phyloP scores from a whole-genome alignment of 2,329 filamentous ascomycete genomes.

The Cordyceps militaris region DNA sequence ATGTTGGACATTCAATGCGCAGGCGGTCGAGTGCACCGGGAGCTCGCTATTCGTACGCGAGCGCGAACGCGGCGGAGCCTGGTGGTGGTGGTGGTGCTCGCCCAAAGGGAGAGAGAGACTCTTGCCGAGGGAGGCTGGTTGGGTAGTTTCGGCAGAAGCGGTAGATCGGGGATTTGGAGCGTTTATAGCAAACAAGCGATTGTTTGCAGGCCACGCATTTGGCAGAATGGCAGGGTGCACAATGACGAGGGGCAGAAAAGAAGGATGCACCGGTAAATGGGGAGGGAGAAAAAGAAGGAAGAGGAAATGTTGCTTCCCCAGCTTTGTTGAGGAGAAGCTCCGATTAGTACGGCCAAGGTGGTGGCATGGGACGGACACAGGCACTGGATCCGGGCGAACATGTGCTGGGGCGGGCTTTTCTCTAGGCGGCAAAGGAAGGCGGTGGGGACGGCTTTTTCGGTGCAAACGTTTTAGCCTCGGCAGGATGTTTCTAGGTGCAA shows the following conservation, averaged over 20 bases:
- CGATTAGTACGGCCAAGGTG: slow-evolving; percentile 3
- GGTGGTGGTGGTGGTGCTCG: not conserved
- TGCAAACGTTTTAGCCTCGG: slow-evolving; percentile 19
- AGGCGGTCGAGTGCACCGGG: not conserved
- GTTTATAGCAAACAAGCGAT: not conserved
- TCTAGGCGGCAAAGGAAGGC: not conserved
- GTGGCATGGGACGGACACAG: not conserved
- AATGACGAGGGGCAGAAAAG: not conserved
- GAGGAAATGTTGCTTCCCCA: slow-evolving; percentile 1
- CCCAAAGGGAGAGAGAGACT: not conserved
- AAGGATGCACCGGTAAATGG: not conserved
- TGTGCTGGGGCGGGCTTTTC: slow-evolving; percentile 6
- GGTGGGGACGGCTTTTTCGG: slow-evolving; percentile 10
- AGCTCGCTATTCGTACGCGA: not conserved
- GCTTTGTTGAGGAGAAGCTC: slow-evolving; percentile 10
- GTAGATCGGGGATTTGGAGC: not conserved
- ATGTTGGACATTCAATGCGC: not conserved
- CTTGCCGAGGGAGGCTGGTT: slow-evolving; percentile 1
- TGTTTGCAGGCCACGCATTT: slow-evolving; percentile 6
- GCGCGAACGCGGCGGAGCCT: not conserved
- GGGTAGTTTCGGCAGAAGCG: not conserved
- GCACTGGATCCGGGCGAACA: slow-evolving; percentile 13
- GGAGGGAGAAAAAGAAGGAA: not conserved
- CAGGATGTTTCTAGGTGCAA: not conserved
- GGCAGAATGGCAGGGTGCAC: not conserved